A percentile compares a stretch with the other conserved stretches of the same genome.
These are phyloP conservation scores for Epichloe amarillans DNA, from an alignment of 2,329 filamentous ascomycete genomes.

Conservation along the genomic window DNA sequence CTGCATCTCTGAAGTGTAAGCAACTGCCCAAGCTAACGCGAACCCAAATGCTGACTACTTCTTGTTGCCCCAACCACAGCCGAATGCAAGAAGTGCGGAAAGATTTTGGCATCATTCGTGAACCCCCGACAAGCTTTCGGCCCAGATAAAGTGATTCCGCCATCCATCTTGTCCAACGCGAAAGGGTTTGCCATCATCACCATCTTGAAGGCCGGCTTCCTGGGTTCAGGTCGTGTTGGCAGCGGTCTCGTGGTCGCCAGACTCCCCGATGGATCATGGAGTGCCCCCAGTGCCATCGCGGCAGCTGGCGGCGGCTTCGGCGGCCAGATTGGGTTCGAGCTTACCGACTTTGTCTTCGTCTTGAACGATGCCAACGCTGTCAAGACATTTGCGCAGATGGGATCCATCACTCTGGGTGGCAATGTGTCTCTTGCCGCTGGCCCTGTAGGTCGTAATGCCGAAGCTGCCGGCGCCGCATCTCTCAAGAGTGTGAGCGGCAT, in stretches of 20 bases:
- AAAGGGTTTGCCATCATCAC: constrained; percentile 84
- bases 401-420: constrained; percentile 82
- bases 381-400: constrained; percentile 84
- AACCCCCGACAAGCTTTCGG: constrained; percentile 89
- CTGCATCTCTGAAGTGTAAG: constrained; percentile 56
- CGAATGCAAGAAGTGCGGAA: constrained; percentile 94
- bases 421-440: constrained; percentile 95
- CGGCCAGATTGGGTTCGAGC: constrained; percentile 75
- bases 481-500: constrained; percentile 80
- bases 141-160: constrained; percentile 94
- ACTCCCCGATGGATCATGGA: constrained; percentile 66
- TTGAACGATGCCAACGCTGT: constrained; percentile 85
- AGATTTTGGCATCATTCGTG: constrained; percentile 89
- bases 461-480: constrained; percentile 88
- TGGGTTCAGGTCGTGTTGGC: constrained; percentile 70
- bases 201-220: constrained; percentile 76
- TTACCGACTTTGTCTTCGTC: constrained; percentile 96
- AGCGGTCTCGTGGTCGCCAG: constrained; percentile 73
- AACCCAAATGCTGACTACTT: neutral
- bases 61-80: constrained; percentile 36
- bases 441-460: constrained; percentile 85
- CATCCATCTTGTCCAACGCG: constrained; percentile 74
- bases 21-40: constrained; percentile 11
- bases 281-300: constrained; percentile 67
- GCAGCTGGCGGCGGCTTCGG: constrained; percentile 73